Conservation (phyloP, 495 filamentous ascomycete species). For the Trichoderma parareesei region DNA sequence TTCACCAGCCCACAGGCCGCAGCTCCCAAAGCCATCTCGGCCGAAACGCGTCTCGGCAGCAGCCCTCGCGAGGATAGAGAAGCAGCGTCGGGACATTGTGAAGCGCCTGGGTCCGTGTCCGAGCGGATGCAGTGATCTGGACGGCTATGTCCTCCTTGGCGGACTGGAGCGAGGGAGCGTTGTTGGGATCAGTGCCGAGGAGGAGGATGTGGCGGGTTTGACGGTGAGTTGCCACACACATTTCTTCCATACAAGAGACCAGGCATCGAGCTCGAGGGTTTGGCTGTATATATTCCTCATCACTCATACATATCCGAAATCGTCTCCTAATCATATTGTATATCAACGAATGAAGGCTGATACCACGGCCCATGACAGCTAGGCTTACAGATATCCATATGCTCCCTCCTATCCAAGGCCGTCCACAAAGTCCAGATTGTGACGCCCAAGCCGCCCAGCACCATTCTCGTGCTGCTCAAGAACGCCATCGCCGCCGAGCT, state of each 20-base stretch:
- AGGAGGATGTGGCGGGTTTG: slow-evolving; percentile 26
- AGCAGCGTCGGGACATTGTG: slow-evolving; percentile 16
- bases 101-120: slow-evolving; percentile 15
- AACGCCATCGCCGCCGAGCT: slow-evolving; percentile 25
- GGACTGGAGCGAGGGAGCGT: slow-evolving; percentile 41
- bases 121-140: slow-evolving; percentile 37
- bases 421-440: slow-evolving; percentile 24
- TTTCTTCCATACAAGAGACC: background rate
- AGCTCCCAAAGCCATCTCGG: background rate
- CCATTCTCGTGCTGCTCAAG: slow-evolving; percentile 27
- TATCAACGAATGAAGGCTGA: background rate
- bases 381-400: slow-evolving; percentile 29
- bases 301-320: too few relatives aligned
- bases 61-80: slow-evolving; percentile 23
- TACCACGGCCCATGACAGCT: slow-evolving; percentile 18
- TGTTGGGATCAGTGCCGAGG: slow-evolving; percentile 41
- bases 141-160: slow-evolving; percentile 34
- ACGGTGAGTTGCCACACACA: slow-evolving; percentile 26
- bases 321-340: too few relatives aligned
- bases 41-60: slow-evolving; percentile 10
- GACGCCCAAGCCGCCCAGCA: slow-evolving; percentile 25
- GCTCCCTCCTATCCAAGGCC: slow-evolving; percentile 15
- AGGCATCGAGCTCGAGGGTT: background rate
- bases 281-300: too few relatives aligned
- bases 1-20: too few relatives aligned